Base-by-base conservation (phyloP, 2,329 filamentous ascomycete genomes). In the Colletotrichum siamense region DNA sequence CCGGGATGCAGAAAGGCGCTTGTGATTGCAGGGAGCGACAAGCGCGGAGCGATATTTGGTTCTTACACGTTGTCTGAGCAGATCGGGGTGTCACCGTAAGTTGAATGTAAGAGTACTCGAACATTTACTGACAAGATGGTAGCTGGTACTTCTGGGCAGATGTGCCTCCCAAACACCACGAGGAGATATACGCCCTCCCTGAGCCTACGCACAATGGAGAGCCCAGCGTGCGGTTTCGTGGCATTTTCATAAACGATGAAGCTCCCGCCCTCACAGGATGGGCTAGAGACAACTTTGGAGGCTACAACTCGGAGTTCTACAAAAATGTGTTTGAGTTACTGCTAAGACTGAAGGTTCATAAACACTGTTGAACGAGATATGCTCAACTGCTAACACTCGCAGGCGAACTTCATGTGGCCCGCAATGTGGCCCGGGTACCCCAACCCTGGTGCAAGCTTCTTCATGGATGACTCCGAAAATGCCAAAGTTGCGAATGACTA, bases 391-490 rank as follows among this genome's bases (percentile, higher is more conserved):
- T 68, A 4, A 71, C 32, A 12, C 6, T 44, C 65, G 28, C n/a
- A 87, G 77, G 91, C 91, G 3, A 94, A 94, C 80, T 94, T 92
- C 78, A 84, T 94, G 69, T 94, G 92, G 92, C 92, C 92, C 1
- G 91, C 92, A 0, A 92, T 92, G 89, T 94, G 92, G 91, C 88
- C 89, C 8, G 86, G 84, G 15, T 86, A 85, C 49, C 87, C 87
- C 3, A 84, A 84, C 5, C 87, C 87, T 0, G 87, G 87, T 10
- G 88, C 88, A 44, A 91, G 90, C 77, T 94, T 94, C 83, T 91
- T 91, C 79, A 88, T 91, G 0, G 92, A 94, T 65, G 92, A 94
- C 68, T 85, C 88, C 0, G 83, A 87, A 8, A 94, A 90, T 63
- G 90, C 92, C 77, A 86, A 87, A 5, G 85, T 92, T 6, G 92